Conservation (phyloP, 345 rosid species). For the Eucalyptus regnans region DNA sequence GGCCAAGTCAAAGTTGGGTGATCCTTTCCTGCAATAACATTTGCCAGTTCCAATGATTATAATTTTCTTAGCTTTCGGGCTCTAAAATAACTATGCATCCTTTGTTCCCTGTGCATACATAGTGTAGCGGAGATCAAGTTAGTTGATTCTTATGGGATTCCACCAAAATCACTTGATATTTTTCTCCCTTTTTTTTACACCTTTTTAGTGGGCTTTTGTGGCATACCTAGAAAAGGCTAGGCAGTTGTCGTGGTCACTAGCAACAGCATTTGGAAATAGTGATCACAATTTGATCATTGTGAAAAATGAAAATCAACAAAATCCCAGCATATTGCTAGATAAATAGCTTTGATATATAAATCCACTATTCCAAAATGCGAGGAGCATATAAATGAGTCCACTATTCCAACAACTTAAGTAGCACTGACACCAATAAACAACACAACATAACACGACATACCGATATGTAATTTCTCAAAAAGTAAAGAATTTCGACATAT, state of each 20-base stretch:
- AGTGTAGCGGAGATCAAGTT: background rate
- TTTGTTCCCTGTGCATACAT: background rate
- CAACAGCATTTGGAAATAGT: background rate
- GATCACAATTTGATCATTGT: background rate
- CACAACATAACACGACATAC: accelerated
- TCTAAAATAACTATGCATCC: background rate
- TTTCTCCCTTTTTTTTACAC: no score
- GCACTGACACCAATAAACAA: accelerated
- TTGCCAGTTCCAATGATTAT: background rate
- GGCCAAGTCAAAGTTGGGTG: constrained; percentile 57
- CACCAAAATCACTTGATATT: background rate
- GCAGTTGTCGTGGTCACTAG: background rate
- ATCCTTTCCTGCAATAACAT: constrained; percentile 37
- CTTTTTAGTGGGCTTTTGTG: background rate
- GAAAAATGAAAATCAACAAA: background rate
- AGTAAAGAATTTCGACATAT: no score
- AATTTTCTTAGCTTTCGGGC: background rate
- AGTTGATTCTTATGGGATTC: background rate
- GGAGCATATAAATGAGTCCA: background rate
- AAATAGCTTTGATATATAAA: no score
- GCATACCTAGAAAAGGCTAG: background rate
- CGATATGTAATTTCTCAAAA: no score
- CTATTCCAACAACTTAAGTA: no score
- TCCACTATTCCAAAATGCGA: background rate
- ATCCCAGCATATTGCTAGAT: background rate